Evolutionary conservation across 148 eudicot species (phyloP).

Genomic region (Spergularia bocconei): DNA sequence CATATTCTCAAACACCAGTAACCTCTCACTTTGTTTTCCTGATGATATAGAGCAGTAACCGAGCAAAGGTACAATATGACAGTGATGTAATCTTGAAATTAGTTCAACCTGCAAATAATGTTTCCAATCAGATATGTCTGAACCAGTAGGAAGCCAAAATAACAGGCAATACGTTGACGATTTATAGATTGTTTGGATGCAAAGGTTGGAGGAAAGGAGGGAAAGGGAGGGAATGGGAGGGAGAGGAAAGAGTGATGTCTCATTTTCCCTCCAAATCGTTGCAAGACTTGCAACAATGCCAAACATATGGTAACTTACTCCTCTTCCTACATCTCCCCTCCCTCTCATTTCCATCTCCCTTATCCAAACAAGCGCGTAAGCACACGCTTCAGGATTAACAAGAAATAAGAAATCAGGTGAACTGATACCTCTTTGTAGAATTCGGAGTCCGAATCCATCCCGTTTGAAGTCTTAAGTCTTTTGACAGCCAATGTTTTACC

Average conservation of each 20-base stretch:
- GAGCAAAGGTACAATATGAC: slow-evolving; percentile 81
- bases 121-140: not conserved
- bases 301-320: too few species aligned
- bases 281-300: too few species aligned
- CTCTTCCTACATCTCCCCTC: too few species aligned
- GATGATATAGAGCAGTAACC: slow-evolving; percentile 72
- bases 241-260: too few species aligned
- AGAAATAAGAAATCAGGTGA: slow-evolving; percentile 6
- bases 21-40: slow-evolving; percentile 71
- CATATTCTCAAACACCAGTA: slow-evolving; percentile 79
- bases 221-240: too few species aligned
- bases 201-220: too few species aligned
- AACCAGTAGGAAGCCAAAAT: not conserved
- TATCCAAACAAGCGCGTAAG: not conserved
- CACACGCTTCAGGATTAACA: not conserved
- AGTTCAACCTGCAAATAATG: slow-evolving; percentile 62
- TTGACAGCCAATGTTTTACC: slow-evolving; percentile 77
- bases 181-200: too few species aligned
- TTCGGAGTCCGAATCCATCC: slow-evolving; percentile 58
- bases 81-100: slow-evolving; percentile 84
- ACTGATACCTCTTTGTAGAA: slow-evolving; percentile 69
- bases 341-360: too few species aligned
- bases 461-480: slow-evolving; percentile 51
- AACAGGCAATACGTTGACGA: not conserved
- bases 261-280: too few species aligned